Evolutionary conservation across 1,139 yeast species (phyloP), one percentile per base, ranked within the genome.

Genomic region (Eremothecium coryli): DNA sequence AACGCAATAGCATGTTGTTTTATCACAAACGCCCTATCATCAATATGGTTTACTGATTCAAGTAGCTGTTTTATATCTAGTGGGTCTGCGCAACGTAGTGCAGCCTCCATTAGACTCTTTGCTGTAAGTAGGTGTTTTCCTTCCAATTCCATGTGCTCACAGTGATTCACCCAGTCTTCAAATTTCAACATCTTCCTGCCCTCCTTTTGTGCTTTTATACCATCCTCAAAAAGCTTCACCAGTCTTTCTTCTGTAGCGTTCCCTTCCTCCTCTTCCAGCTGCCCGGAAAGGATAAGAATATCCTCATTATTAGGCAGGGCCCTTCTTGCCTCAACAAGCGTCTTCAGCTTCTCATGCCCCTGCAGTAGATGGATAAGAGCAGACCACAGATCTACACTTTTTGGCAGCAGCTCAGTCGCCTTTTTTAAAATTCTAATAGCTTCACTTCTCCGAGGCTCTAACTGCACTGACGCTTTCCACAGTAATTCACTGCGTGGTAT

Each of bases 201-300:
- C 58, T 10, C 60, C 50, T 31, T 68, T 50, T 14, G 58, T 31
- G 73, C 72, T 24, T 65, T 58, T 14, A 74, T 60, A 4, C 82
- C 88, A 41, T 72, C 71, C 6, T 55, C 60, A 33, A 82, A 51
- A 29, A 78, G 48, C 38, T 60, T 64, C 5, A 48, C 54, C 16
- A 76, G 61, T 40, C 68, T 69, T 2, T 45, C 44, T 4, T 69
- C 47, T 37, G 68, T 68, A 16, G 62, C 60, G 5, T 56, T 61
- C 2, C 66, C 57, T 1, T 54, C 52, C 34, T 70, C 64, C 49
- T 84, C 94, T 55, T 85, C 94, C 11, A 85, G 53, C 40, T 76
- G 71, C 1, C 76, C 70, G 1, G 86, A 88, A 0, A 78, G 66
- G 1, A 84, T 59, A 93, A 94, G 84, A 1, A 85, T 66, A 18